phyloP scores from a whole-genome alignment of 108 stramenopile species.

The Cyclotella distinguenda region DNA sequence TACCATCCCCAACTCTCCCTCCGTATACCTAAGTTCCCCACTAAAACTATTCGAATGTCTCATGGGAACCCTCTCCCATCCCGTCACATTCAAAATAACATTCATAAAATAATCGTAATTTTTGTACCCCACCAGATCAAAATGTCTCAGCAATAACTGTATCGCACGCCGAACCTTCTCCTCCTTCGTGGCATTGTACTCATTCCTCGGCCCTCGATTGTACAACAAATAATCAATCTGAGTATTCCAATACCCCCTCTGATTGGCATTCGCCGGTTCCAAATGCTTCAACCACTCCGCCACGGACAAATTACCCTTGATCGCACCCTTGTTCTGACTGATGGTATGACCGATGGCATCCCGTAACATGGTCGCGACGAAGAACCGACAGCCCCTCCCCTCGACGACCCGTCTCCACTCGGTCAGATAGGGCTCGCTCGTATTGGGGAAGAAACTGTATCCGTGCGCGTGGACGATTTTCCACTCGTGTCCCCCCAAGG shows the following conservation, averaged over 20 bases:
- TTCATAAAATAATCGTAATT: slow-evolving; percentile 30
- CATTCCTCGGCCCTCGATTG: slow-evolving; percentile 36
- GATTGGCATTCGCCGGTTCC: slow-evolving; percentile 27
- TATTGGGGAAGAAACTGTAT: slow-evolving; percentile 34
- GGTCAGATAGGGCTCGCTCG: slow-evolving; percentile 31
- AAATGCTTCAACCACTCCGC: slow-evolving; percentile 25
- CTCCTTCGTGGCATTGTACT: slow-evolving; percentile 33
- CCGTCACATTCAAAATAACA: slow-evolving; percentile 17
- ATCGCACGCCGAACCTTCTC: slow-evolving; percentile 36
- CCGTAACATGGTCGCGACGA: slow-evolving; percentile 34
- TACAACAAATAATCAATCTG: slow-evolving; percentile 45
- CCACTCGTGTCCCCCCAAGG: slow-evolving; percentile 24
- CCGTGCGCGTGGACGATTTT: slow-evolving; percentile 50
- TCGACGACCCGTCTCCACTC: slow-evolving; percentile 42
- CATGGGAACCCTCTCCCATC: slow-evolving; percentile 18
- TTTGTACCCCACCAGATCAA: slow-evolving; percentile 32
- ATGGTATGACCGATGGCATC: slow-evolving; percentile 43
- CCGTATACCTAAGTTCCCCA: slow-evolving; percentile 36
- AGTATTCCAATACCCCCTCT: slow-evolving; percentile 32
- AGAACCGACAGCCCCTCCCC: slow-evolving; percentile 27
- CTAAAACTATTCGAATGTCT: slow-evolving; percentile 28
- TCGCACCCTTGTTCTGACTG: slow-evolving; percentile 29
- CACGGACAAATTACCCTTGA: slow-evolving; percentile 14
- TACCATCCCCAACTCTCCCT: slow-evolving; percentile 38
- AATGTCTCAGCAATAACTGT: slow-evolving; percentile 28